Base-by-base conservation (phyloP, 768 basidiomycete species). In the Trametopsis cervina region DNA sequence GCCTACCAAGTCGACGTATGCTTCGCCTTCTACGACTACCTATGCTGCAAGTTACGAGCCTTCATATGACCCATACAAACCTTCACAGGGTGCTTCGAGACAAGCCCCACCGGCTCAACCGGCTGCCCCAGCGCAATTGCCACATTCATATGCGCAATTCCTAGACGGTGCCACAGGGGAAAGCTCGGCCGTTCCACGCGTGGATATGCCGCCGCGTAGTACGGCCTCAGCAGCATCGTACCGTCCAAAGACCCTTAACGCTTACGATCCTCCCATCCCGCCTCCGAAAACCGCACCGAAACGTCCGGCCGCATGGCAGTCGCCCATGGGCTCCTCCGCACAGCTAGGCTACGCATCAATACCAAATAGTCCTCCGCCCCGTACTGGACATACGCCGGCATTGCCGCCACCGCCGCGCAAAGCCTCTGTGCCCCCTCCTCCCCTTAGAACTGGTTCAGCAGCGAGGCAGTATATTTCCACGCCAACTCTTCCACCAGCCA, bases 211-310 rank as follows among this genome's bases (percentile, higher is more conserved):
- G 9, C 29, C 29, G 15, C 29, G 29, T 15, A 33, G 15, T 15
- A 33, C 7, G 15, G 29, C 15, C 29, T 33, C 73, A 2, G 64
- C 74, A 1, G 61, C 72, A 23, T 57, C 81, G n/a, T 78, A 69
- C 50, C 73, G 85, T 42, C 82, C 83, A 20, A 85, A 80, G 65
- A 63, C 78, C 26, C 71, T 69, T 12, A 85, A 87, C 54, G 86
- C 85, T 1, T 89, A 87, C 56, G 86, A 89, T 55, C 86, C 86
- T 2, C 85, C 86, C 25, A 76, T 88, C 49, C 77, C 77, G 33
- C 71, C 80, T 1, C 63, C 69, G 15, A 74, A 68, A 49, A 63
- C 64, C 17, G 37, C 45, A 41, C 41, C 66, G 26, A 67, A 61
- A 42, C 66, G 71, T 41, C 58, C 59, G 13, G 29, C 50, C 21